Evolutionary conservation across 495 filamentous ascomycete species (phyloP).

Genomic region (Friedmanniomyces simplex): DNA sequence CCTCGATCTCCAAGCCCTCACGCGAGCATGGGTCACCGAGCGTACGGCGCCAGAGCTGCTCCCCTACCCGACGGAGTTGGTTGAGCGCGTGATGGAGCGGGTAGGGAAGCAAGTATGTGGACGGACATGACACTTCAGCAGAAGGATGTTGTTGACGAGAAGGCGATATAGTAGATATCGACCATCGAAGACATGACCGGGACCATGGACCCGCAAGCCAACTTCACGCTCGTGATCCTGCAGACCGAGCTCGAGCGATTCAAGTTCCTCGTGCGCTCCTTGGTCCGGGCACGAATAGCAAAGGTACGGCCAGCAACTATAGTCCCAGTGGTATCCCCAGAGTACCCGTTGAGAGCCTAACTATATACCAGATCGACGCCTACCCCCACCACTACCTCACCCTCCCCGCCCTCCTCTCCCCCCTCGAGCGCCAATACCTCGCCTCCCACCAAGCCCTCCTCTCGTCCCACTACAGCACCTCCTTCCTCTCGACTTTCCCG

Average conservation of each 20-base stretch:
- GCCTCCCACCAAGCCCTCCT: slow-evolving; percentile 71
- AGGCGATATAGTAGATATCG: slow-evolving; percentile 31
- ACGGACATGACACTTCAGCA: background rate
- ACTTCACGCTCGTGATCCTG: slow-evolving; percentile 85
- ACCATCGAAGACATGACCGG: slow-evolving; percentile 41
- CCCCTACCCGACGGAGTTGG: slow-evolving; percentile 51
- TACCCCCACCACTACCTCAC: slow-evolving; percentile 53
- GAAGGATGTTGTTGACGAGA: background rate
- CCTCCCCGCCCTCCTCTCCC: slow-evolving; percentile 47
- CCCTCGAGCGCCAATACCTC: slow-evolving; percentile 64
- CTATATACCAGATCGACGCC: slow-evolving; percentile 61
- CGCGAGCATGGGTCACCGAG: slow-evolving; percentile 87
- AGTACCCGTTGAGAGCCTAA: too few species aligned
- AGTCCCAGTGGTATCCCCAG: too few species aligned
- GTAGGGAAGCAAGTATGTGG: slow-evolving; percentile 54
- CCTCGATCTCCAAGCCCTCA: slow-evolving; percentile 76
- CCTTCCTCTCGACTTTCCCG: slow-evolving; percentile 76
- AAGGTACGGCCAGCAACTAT: slow-evolving; percentile 58
- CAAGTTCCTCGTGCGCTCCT: slow-evolving; percentile 80
- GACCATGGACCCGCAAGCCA: slow-evolving; percentile 73
- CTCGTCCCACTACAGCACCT: slow-evolving; percentile 66
- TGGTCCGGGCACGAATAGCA: slow-evolving; percentile 70
- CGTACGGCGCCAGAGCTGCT: slow-evolving; percentile 77
- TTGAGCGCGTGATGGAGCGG: slow-evolving; percentile 68
- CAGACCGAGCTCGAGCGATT: slow-evolving; percentile 93